A percentile compares a stretch with the other conserved stretches of the same genome.
phyloP scores from a whole-genome alignment of 2,329 filamentous ascomycete genomes.

The Penicillium sp. region DNA sequence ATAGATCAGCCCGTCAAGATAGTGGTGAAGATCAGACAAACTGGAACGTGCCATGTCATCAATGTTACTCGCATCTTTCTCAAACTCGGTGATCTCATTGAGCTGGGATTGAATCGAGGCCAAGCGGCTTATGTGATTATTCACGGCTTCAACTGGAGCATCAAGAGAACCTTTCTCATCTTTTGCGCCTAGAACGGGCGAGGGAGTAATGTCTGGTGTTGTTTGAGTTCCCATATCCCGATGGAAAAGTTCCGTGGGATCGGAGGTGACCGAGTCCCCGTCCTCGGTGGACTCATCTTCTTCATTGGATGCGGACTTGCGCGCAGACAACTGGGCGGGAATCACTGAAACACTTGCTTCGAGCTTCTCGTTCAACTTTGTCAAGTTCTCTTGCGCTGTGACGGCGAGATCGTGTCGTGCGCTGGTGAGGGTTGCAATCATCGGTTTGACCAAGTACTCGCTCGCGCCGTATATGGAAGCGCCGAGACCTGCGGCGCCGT shows the following conservation, averaged over 20 bases:
- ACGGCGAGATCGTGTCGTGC: conserved; percentile 58
- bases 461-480: conserved; percentile 58
- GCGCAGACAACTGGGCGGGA: conserved; percentile 39
- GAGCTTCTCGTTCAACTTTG: conserved; percentile 57
- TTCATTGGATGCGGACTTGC: conserved; percentile 25
- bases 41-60: conserved; percentile 35
- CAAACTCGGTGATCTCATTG: conserved; percentile 44
- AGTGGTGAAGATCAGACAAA: conserved; percentile 49
- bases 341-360: conserved; percentile 52
- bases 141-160: conserved; percentile 26
- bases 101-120: conserved; percentile 53
- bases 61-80: conserved; percentile 34
- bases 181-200: conserved; percentile 18
- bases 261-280: conserved; percentile 51
- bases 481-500: conserved; percentile 55
- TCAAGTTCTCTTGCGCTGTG: conserved; percentile 52
- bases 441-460: conserved; percentile 59
- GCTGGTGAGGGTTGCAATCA: conserved; percentile 54
- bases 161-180: conserved; percentile 10
- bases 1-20: conserved; percentile 51
- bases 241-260: conserved; percentile 63
- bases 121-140: conserved; percentile 46
- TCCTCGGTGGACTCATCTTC: conserved; percentile 46
- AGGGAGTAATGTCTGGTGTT: conserved; percentile 39
- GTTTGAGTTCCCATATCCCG: conserved; percentile 64